Evolutionary conservation across 2,329 filamentous ascomycete genomes (phyloP).

Genomic region (Colletotrichum australisinense): DNA sequence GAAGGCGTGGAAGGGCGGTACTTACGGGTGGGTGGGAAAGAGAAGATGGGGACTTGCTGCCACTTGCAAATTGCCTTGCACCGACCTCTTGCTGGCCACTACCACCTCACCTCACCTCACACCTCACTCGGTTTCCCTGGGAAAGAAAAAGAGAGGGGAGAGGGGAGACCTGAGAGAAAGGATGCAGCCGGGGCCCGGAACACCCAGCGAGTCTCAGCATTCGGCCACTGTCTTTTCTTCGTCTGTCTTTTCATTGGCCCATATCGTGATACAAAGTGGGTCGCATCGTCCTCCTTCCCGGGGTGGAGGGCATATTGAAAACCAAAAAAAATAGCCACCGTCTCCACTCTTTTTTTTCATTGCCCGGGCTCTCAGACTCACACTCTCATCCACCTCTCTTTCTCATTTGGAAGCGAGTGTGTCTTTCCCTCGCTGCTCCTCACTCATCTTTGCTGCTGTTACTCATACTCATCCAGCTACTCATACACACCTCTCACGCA

Average conservation of each 20-base stretch:
- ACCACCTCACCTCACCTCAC: not conserved
- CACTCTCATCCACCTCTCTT: not conserved
- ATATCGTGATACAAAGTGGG: not conserved
- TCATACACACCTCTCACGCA: not conserved
- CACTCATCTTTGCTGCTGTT: constrained; percentile 2
- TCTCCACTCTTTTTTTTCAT: constrained; percentile 5
- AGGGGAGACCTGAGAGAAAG: not conserved
- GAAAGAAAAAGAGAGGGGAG: not conserved
- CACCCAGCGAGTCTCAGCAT: constrained; percentile 35
- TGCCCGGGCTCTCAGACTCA: constrained; percentile 1
- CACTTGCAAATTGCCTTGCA: not conserved
- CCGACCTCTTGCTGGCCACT: not conserved
- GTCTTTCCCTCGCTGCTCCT: constrained; percentile 6
- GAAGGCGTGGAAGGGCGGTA: too few species aligned
- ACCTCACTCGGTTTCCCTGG: not conserved
- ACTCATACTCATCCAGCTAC: constrained; percentile 1
- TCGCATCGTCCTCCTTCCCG: constrained; percentile 7
- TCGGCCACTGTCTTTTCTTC: constrained; percentile 26
- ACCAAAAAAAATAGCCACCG: constrained; percentile 10
- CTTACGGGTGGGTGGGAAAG: not conserved
- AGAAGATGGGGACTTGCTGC: not conserved
- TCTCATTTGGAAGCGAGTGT: not conserved
- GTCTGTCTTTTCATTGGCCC: constrained; percentile 11
- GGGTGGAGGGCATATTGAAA: constrained; percentile 16
- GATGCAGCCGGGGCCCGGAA: constrained; percentile 23